phyloP scores from a whole-genome alignment of 148 eudicot species.

The Nepenthes mirabilis region DNA sequence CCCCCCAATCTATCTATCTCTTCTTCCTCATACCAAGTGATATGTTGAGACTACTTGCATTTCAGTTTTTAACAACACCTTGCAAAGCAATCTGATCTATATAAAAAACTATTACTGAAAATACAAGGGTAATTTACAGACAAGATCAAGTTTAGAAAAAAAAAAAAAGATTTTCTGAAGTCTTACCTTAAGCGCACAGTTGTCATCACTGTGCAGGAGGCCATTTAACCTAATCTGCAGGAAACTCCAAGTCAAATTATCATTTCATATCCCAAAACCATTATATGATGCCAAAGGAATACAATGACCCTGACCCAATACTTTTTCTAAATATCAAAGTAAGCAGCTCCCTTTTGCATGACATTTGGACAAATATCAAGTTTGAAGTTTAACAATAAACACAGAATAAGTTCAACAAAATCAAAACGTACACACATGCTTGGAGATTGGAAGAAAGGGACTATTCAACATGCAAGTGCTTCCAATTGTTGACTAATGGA shows the following conservation, averaged over 20 bases:
- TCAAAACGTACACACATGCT: too few relatives aligned
- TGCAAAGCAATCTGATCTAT: too few relatives aligned
- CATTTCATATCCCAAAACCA: background rate
- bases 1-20: background rate
- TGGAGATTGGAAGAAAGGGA: too few relatives aligned
- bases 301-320: background rate
- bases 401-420: too few relatives aligned
- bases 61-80: too few relatives aligned
- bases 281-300: background rate
- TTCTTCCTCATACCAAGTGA: background rate
- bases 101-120: too few relatives aligned
- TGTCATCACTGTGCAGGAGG: conserved; percentile 80
- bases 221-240: conserved; percentile 85
- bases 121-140: too few relatives aligned
- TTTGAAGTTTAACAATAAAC: background rate
- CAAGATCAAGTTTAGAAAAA: too few relatives aligned
- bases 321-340: background rate
- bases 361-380: background rate
- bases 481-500: too few relatives aligned
- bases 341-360: background rate
- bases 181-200: conserved; percentile 80
- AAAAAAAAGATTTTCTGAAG: background rate
- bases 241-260: background rate
- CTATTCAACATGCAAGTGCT: too few relatives aligned
- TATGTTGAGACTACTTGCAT: too few relatives aligned